Conservation (phyloP, 164 flowering plant species). For the Aristolochia californica region DNA sequence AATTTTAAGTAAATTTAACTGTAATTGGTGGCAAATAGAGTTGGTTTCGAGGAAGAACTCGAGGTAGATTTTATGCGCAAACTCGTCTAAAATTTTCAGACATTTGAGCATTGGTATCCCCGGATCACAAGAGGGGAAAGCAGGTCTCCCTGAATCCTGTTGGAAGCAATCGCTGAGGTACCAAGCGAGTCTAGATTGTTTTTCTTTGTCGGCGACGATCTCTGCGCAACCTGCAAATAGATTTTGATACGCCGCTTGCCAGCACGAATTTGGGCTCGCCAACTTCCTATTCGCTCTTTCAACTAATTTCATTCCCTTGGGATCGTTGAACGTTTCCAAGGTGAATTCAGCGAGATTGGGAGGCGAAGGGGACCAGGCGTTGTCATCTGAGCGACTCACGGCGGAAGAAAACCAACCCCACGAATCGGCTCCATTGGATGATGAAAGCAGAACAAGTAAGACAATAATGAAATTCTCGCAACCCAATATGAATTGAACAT, state of each 20-base stretch:
- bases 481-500: no score
- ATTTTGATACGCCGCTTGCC: constrained; percentile 50
- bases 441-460: constrained; percentile 2
- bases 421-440: constrained; percentile 10
- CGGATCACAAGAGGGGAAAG: constrained; percentile 46
- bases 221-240: constrained; percentile 58
- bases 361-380: no score
- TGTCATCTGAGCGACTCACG: background rate
- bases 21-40: constrained; percentile 75
- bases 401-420: constrained; percentile 38
- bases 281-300: constrained; percentile 40
- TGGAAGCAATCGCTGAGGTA: constrained; percentile 66
- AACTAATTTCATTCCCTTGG: constrained; percentile 29
- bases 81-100: constrained; percentile 31
- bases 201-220: constrained; percentile 45
- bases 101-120: constrained; percentile 41
- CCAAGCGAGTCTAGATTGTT: constrained; percentile 60
- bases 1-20: constrained; percentile 24
- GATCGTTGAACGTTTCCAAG: constrained; percentile 25
- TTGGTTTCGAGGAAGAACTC: constrained; percentile 66
- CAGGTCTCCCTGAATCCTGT: constrained; percentile 43
- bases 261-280: constrained; percentile 39
- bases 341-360: no score
- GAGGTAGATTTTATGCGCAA: constrained; percentile 34
- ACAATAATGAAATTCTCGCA: no score